phyloP scores from a whole-genome alignment of 2,329 filamentous ascomycete species.

The Xylaria sp. region DNA sequence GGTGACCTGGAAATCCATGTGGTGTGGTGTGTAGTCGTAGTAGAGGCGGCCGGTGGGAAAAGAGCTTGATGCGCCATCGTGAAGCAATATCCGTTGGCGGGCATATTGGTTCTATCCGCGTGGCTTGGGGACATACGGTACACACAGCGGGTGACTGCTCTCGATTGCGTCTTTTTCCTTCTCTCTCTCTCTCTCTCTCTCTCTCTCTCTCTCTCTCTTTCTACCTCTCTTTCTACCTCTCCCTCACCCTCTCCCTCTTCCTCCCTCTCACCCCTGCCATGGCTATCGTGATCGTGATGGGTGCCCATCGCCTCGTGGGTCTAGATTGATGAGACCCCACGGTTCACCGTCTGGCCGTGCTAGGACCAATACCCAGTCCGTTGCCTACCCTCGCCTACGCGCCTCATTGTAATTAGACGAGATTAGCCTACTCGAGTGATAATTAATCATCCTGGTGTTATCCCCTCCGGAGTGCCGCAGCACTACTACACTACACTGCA shows the following conservation, averaged over 20 bases:
- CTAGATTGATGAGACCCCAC: no score
- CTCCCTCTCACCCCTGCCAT: no score
- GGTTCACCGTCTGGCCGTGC: not conserved
- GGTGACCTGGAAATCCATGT: no score
- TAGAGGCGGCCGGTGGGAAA: not conserved
- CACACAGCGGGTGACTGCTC: not conserved
- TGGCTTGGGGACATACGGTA: constrained; percentile 15
- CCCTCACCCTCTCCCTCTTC: no score
- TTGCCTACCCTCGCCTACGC: not conserved
- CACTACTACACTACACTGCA: no score
- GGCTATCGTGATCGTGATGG: no score
- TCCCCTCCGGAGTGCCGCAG: no score
- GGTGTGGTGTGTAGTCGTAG: no score
- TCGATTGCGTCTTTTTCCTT: not conserved
- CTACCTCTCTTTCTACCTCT: no score
- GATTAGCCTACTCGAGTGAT: not conserved
- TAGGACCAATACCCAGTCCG: constrained; percentile 4
- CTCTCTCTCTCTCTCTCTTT: not conserved
- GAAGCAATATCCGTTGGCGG: not conserved
- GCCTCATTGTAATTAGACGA: constrained; percentile 11
- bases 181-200: not conserved
- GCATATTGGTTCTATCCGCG: constrained; percentile 8
- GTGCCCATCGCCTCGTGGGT: no score
- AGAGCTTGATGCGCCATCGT: not conserved
- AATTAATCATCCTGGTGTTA: constrained; percentile 11